phyloP scores from a whole-genome alignment of 768 basidiomycete species.

The Brasilioporus rufonigricans region DNA sequence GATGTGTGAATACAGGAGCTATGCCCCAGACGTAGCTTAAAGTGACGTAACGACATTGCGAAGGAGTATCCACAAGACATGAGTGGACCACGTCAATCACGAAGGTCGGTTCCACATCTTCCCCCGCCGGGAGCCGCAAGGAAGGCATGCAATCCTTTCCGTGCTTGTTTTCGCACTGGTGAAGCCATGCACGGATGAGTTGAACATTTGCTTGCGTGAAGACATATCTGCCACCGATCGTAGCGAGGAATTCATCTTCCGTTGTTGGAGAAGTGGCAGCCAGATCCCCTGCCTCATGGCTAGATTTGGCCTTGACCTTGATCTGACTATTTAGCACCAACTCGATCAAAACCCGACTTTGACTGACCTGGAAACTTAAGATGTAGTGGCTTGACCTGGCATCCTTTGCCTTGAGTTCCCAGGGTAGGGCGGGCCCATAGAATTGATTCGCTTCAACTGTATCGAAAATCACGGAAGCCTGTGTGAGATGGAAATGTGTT shows the following conservation, averaged over 20 bases:
- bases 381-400: not conserved
- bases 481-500: not conserved
- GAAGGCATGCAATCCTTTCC: conserved; percentile 5
- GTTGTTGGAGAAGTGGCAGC: not conserved
- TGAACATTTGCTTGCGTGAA: not conserved
- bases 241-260: not conserved
- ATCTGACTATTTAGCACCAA: not conserved
- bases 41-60: conserved; percentile 20
- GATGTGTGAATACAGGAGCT: conserved; percentile 8
- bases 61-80: conserved; percentile 14
- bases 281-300: not conserved
- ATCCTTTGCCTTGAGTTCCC: not conserved
- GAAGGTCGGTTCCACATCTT: conserved; percentile 2
- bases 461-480: not conserved
- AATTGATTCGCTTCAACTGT: not conserved
- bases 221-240: not conserved
- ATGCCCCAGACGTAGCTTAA: conserved; percentile 9
- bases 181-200: conserved; percentile 13
- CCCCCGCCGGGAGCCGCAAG: not conserved
- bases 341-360: not conserved
- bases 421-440: not conserved
- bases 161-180: conserved; percentile 4
- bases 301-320: not conserved
- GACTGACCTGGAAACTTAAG: not conserved
- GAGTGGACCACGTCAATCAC: conserved; percentile 15